These are phyloP conservation scores for Rhodosorus marinus DNA, from an alignment of 23 red algal species.

Conservation along the genomic window DNA sequence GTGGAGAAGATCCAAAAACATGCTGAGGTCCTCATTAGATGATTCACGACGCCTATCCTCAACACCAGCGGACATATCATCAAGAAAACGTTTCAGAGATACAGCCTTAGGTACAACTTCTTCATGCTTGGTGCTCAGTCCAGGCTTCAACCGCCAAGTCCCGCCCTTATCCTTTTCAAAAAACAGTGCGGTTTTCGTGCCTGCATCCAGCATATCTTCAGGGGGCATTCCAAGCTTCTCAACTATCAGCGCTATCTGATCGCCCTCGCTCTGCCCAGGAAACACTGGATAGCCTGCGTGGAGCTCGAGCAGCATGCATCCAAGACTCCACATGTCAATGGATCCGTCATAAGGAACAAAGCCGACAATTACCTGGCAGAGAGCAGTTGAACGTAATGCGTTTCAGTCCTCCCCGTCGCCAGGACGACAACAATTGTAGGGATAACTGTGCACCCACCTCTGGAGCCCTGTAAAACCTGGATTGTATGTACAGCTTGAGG, in stretches of 20 bases:
- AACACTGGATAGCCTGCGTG: constrained; percentile 84
- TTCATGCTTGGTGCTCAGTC: neutral
- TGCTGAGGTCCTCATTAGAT: neutral
- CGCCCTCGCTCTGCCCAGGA: constrained; percentile 58
- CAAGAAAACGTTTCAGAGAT: neutral
- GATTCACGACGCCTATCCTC: constrained; percentile 6
- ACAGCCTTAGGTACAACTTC: neutral
- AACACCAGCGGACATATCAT: neutral
- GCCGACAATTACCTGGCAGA: constrained; percentile 78
- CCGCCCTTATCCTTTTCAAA: constrained; percentile 18
- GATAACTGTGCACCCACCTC: too few relatives aligned
- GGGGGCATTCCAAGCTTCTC: constrained; percentile 72
- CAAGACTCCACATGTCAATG: constrained; percentile 93
- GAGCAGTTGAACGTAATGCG: constrained; percentile 6
- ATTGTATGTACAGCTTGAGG: constrained; percentile 79
- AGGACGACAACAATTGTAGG: too few relatives aligned
- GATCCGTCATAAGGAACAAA: constrained; percentile 34
- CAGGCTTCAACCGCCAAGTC: constrained; percentile 9
- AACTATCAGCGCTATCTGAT: constrained; percentile 84
- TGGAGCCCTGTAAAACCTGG: constrained; percentile 88
- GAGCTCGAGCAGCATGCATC: constrained; percentile 90
- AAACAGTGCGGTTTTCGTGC: constrained; percentile 24
- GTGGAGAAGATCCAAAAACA: constrained; percentile 1
- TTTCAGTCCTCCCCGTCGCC: too few relatives aligned
- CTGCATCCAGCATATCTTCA: constrained; percentile 36